Evolutionary conservation across 495 filamentous ascomycete genomes (phyloP).

Genomic region (Podospora appendiculata): DNA sequence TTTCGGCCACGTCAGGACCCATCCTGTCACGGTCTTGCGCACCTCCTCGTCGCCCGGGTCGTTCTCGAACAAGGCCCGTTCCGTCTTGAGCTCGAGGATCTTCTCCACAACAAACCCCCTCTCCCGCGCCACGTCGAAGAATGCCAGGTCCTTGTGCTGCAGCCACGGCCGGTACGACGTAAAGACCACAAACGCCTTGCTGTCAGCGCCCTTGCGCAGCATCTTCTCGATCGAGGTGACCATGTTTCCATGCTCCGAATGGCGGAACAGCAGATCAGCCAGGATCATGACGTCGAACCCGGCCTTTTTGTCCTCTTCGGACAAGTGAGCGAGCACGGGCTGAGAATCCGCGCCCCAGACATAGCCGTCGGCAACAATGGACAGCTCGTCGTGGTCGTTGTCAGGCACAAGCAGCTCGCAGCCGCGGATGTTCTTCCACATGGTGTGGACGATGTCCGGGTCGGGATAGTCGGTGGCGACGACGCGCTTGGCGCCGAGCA

Average conservation of each 20-base stretch:
- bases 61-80: constrained; percentile 77
- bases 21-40: constrained; percentile 75
- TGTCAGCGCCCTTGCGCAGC: constrained; percentile 43
- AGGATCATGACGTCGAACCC: constrained; percentile 75
- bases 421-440: constrained; percentile 60
- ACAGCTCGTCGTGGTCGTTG: constrained; percentile 13
- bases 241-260: constrained; percentile 73
- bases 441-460: constrained; percentile 65
- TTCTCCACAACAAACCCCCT: constrained; percentile 66
- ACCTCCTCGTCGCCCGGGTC: constrained; percentile 74
- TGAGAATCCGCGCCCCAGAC: constrained; percentile 64
- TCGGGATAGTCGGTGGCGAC: constrained; percentile 91
- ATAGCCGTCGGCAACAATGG: constrained; percentile 54
- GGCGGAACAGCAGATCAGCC: constrained; percentile 83
- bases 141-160: constrained; percentile 69
- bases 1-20: constrained; percentile 50
- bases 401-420: constrained; percentile 21
- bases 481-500: constrained; percentile 58
- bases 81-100: constrained; percentile 73
- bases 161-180: constrained; percentile 91
- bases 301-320: not conserved
- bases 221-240: constrained; percentile 59
- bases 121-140: constrained; percentile 68
- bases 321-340: constrained; percentile 44
- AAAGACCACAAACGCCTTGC: constrained; percentile 79